Conservation (phyloP, 352 stramenopile species). For the Phytophthora foliorum region DNA sequence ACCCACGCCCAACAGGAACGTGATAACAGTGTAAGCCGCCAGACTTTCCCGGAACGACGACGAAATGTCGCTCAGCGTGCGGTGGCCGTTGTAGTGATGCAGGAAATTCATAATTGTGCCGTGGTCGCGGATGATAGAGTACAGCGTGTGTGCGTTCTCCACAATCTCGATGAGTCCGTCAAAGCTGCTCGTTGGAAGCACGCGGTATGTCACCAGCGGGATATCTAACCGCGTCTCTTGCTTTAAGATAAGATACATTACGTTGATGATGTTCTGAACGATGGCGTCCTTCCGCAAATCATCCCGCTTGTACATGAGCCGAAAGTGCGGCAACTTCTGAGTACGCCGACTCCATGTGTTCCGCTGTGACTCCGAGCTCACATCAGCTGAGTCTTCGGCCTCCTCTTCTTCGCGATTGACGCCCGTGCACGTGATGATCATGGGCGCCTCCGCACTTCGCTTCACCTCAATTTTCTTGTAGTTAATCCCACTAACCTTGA, state of each 20-base stretch:
- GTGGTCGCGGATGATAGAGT: constrained; percentile 89
- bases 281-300: constrained; percentile 87
- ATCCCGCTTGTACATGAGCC: constrained; percentile 91
- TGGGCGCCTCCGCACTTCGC: constrained; percentile 82
- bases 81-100: constrained; percentile 87
- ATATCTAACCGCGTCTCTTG: constrained; percentile 85
- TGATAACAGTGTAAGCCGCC: constrained; percentile 99
- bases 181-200: constrained; percentile 86
- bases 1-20: constrained; percentile 98
- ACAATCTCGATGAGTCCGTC: constrained; percentile 90
- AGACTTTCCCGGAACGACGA: constrained; percentile 92
- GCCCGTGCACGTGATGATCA: constrained; percentile 84
- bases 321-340: constrained; percentile 65
- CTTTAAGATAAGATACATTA: constrained; percentile 92
- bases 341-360: constrained; percentile 44
- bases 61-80: constrained; percentile 88
- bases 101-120: constrained; percentile 87
- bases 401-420: constrained; percentile 82
- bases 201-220: constrained; percentile 87
- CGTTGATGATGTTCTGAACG: constrained; percentile 91
- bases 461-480: constrained; percentile 84
- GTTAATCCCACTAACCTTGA: constrained; percentile 80
- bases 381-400: constrained; percentile 41
- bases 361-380: constrained; percentile 39
- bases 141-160: constrained; percentile 86